phyloP scores from a whole-genome alignment of 257 asterid species.

The Solanum virginianum region DNA sequence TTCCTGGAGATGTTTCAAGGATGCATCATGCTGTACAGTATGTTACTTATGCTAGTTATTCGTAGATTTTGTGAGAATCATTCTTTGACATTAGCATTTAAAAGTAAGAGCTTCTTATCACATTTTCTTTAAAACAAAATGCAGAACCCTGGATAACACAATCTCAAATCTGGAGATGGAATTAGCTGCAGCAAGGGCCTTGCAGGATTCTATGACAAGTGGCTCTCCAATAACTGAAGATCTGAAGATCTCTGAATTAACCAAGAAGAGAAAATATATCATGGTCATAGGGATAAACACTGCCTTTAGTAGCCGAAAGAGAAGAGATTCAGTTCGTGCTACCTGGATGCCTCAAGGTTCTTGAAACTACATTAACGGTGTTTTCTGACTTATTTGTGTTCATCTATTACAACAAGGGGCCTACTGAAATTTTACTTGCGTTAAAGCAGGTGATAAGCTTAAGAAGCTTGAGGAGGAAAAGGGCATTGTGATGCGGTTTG shows the following conservation, averaged over 20 bases:
- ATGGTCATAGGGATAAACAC: slow-evolving; percentile 78
- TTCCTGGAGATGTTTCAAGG: slow-evolving; percentile 36
- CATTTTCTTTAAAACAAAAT: neutral
- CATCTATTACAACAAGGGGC: neutral
- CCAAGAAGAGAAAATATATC: slow-evolving; percentile 54
- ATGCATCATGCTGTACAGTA: slow-evolving; percentile 45
- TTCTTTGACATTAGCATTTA: neutral
- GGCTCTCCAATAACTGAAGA: slow-evolving; percentile 75
- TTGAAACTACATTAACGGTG: neutral
- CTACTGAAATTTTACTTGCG: neutral
- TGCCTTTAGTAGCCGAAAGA: slow-evolving; percentile 85
- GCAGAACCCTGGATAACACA: slow-evolving; percentile 69
- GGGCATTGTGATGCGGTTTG: slow-evolving; percentile 41
- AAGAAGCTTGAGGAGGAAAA: slow-evolving; percentile 54
- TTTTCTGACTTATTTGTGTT: neutral
- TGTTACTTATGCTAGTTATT: slow-evolving; percentile 15
- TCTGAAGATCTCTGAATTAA: slow-evolving; percentile 36
- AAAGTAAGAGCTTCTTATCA: neutral
- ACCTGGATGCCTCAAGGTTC: slow-evolving; percentile 90
- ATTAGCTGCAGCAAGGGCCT: slow-evolving; percentile 76
- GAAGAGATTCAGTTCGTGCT: slow-evolving; percentile 82
- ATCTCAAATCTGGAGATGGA: slow-evolving; percentile 83
- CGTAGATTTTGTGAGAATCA: neutral
- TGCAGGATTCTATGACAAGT: slow-evolving; percentile 56
- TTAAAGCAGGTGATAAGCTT: slow-evolving; percentile 32